Percentiles rank a stretch among this genome's conserved stretches.
Evolutionary conservation across 305 asterid genomes (phyloP).

Genomic region (Nicotiana rustica): DNA sequence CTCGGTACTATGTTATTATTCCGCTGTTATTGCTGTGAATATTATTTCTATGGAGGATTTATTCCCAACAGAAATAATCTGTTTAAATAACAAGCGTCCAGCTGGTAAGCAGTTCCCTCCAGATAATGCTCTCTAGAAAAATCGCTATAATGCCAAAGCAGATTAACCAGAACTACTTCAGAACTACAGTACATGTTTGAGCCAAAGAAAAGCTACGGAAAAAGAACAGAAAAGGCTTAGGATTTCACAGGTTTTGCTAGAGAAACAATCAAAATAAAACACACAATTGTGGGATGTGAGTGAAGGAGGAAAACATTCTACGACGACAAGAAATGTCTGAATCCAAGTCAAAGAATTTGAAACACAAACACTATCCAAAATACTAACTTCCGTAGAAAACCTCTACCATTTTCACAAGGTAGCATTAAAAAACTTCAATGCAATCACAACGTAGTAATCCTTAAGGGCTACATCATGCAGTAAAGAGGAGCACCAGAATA

Average conservation of each 20-base stretch:
- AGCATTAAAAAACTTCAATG: neutral
- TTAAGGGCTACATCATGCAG: neutral
- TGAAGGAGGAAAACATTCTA: too few relatives aligned
- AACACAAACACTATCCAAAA: neutral
- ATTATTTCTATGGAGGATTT: too few relatives aligned
- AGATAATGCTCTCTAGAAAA: neutral
- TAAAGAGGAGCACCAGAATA: neutral
- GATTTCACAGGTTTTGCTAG: too few relatives aligned
- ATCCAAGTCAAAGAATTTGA: neutral
- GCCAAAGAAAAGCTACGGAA: too few relatives aligned
- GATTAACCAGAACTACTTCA: neutral
- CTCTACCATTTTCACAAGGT: neutral
- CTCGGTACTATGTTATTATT: too few relatives aligned
- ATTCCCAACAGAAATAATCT: neutral
- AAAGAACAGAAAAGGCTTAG: too few relatives aligned
- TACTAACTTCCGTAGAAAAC: neutral
- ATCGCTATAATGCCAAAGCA: neutral
- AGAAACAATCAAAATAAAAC: too few relatives aligned
- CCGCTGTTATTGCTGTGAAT: too few relatives aligned
- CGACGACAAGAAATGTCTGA: neutral
- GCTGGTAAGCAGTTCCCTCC: neutral
- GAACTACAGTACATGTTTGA: too few relatives aligned
- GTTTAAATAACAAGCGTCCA: neutral
- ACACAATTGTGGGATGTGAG: too few relatives aligned
- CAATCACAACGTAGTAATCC: neutral